phyloP scores from a whole-genome alignment of 2,329 filamentous ascomycete genomes.

The Calonectria pseudoreteaudii region DNA sequence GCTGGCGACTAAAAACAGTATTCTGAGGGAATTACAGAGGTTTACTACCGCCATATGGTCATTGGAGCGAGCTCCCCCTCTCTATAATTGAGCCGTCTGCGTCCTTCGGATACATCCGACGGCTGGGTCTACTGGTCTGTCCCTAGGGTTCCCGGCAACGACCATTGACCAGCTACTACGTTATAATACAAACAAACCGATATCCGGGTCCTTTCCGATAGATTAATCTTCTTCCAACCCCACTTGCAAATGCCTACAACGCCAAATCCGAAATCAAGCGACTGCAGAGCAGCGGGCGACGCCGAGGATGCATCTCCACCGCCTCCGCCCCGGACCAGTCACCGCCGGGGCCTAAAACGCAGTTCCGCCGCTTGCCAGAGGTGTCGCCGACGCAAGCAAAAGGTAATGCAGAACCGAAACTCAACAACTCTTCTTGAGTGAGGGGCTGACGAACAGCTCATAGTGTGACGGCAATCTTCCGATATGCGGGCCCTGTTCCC shows the following conservation, averaged over 20 bases:
- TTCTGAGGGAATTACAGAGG: not conserved
- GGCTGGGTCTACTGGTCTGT: not conserved
- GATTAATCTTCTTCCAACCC: not conserved
- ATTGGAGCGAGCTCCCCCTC: not conserved
- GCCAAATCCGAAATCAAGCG: not conserved
- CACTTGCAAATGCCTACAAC: not conserved
- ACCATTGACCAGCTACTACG: not conserved
- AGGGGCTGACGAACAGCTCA: not conserved
- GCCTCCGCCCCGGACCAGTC: not conserved
- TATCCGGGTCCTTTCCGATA: not conserved
- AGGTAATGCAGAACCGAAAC: slow-evolving; percentile 3
- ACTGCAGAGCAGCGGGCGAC: not conserved
- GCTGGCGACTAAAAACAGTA: not conserved
- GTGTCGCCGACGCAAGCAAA: slow-evolving; percentile 39
- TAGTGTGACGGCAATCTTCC: slow-evolving; percentile 39
- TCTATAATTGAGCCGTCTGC: not conserved
- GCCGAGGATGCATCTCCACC: not conserved
- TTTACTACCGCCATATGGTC: not conserved
- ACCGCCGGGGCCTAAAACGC: slow-evolving; percentile 34
- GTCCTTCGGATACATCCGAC: slow-evolving; percentile 8
- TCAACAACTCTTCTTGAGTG: not conserved
- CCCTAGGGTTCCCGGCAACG: not conserved
- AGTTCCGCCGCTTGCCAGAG: slow-evolving; percentile 36
- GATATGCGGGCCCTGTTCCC: slow-evolving; percentile 32
- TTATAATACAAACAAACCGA: not conserved